phyloP scores from a whole-genome alignment of 306 rosid genomes.

The Cucurbita moschata region DNA sequence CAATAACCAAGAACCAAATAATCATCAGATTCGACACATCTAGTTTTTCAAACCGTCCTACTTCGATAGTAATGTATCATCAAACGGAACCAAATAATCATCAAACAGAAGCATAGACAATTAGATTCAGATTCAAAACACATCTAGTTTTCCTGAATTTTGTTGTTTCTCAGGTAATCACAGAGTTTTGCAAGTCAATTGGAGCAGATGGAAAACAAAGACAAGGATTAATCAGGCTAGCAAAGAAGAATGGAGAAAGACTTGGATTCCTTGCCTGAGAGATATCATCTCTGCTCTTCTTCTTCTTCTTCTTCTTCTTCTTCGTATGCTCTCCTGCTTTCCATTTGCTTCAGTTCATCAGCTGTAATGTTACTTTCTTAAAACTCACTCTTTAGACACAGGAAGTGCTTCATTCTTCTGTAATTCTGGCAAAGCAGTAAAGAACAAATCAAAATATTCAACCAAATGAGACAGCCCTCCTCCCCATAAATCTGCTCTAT shows the following conservation, averaged over 20 bases:
- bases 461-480: not conserved
- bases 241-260: slow-evolving; percentile 93
- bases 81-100: no score
- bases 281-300: not conserved
- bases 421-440: not conserved
- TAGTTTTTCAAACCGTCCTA: no score
- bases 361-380: not conserved
- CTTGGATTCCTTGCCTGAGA: slow-evolving; percentile 85
- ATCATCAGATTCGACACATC: no score
- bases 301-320: no score
- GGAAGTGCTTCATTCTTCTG: not conserved
- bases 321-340: not conserved
- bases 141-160: not conserved
- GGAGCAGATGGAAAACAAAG: slow-evolving; percentile 98
- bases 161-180: slow-evolving; percentile 41
- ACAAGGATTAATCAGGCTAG: slow-evolving; percentile 91
- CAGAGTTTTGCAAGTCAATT: slow-evolving; percentile 93
- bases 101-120: no score
- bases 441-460: not conserved
- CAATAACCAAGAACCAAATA: no score
- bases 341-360: not conserved
- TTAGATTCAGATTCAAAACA: not conserved
- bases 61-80: no score
- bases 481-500: not conserved
- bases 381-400: not conserved